Conservation (phyloP, 1,284 basidiomycete species). For the Thecaphora thlaspeos region DNA sequence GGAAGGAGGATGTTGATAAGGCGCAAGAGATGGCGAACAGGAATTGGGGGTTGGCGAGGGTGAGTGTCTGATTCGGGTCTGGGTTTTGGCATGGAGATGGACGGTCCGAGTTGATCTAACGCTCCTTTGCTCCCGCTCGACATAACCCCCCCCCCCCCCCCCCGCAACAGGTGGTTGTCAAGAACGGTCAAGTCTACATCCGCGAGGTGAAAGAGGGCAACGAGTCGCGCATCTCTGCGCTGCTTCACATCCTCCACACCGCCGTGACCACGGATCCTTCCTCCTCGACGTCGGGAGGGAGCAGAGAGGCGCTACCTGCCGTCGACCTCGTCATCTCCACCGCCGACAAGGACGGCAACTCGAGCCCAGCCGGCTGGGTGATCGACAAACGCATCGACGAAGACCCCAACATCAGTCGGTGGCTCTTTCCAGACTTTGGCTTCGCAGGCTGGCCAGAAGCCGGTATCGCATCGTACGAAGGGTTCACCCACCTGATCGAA, state of each 20-base stretch:
- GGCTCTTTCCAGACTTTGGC: constrained; percentile 42
- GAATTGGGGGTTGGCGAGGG: constrained; percentile 29
- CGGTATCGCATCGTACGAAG: constrained; percentile 31
- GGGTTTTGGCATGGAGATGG: background rate
- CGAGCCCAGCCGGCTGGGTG: constrained; percentile 23
- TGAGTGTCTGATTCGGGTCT: background rate
- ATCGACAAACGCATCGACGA: constrained; percentile 22
- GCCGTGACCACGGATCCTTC: constrained; percentile 21
- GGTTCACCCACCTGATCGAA: constrained; percentile 20
- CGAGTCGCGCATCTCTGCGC: constrained; percentile 32
- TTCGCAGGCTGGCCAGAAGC: constrained; percentile 46
- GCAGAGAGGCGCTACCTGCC: background rate
- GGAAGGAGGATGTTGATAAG: constrained; percentile 17
- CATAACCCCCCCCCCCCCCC: background rate
- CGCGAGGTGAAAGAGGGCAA: constrained; percentile 27
- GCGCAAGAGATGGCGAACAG: constrained; percentile 6
- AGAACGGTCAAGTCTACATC: constrained; percentile 35
- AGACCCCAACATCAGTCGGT: constrained; percentile 11
- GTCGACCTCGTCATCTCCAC: constrained; percentile 30
- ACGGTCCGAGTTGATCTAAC: background rate
- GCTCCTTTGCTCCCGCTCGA: background rate
- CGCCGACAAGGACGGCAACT: constrained; percentile 33
- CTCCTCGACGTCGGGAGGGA: background rate
- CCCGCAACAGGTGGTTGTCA: constrained; percentile 13
- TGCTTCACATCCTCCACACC: constrained; percentile 24